Percentiles rank a stretch among this genome's conserved stretches.
Conservation (phyloP, 2,329 filamentous ascomycete genomes). For the Trichoderma guizhouense region DNA sequence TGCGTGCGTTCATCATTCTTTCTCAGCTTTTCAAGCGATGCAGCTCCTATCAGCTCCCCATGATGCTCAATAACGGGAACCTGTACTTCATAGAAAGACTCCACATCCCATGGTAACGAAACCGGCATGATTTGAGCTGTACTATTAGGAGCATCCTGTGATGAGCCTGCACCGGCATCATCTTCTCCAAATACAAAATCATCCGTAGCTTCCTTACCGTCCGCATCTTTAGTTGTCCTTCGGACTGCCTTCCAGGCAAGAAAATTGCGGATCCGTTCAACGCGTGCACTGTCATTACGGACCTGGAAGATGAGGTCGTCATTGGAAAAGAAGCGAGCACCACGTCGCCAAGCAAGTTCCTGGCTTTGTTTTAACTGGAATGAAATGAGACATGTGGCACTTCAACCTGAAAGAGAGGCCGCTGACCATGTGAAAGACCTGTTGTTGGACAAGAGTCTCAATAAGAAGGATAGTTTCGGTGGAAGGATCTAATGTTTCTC, state of each 20-base stretch:
- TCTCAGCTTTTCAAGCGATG: not conserved
- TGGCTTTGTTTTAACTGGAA: not conserved
- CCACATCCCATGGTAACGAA: not conserved
- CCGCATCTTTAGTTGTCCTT: not conserved
- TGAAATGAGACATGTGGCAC: not conserved
- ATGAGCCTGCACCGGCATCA: not conserved
- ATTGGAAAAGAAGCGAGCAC: not conserved
- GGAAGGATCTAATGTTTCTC: not conserved
- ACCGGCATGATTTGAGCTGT: not conserved
- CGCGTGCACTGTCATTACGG: not conserved
- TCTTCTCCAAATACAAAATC: not conserved
- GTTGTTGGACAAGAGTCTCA: not conserved
- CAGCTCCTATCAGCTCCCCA: not conserved
- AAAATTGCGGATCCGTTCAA: not conserved
- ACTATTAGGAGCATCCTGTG: not conserved
- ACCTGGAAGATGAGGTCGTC: not conserved
- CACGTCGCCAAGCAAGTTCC: not conserved
- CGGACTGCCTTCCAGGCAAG: not conserved
- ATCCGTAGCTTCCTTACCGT: not conserved
- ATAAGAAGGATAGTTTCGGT: not conserved
- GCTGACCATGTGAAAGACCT: not conserved
- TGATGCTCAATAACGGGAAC: not conserved
- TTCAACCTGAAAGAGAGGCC: not conserved
- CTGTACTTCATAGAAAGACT: not conserved
- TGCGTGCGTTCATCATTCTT: not conserved